A percentile compares a stretch with the other conserved stretches of the same genome.
These are phyloP conservation scores for Eucalyptus urophylla DNA, from an alignment of 345 rosid genomes.

Conservation along the genomic window DNA sequence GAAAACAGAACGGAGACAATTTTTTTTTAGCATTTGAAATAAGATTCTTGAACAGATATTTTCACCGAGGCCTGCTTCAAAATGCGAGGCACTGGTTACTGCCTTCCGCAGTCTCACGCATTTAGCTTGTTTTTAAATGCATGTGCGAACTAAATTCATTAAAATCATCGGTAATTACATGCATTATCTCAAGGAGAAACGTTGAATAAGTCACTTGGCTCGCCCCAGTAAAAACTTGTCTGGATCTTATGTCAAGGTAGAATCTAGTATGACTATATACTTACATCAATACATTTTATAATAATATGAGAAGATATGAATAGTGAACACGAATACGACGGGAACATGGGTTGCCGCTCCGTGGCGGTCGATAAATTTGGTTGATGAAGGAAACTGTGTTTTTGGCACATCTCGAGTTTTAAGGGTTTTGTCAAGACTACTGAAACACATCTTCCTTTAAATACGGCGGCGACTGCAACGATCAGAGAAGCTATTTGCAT, in stretches of 20 bases:
- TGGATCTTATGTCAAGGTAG: neutral
- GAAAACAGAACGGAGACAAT: neutral
- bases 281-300: neutral
- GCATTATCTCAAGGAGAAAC: neutral
- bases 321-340: neutral
- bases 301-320: neutral
- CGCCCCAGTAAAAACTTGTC: neutral
- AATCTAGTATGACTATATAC: neutral
- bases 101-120: neutral
- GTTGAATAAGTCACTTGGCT: neutral
- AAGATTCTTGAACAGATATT: neutral
- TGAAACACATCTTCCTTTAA: neutral
- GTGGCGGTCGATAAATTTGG: neutral
- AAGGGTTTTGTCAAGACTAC: neutral
- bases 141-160: neutral
- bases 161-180: neutral
- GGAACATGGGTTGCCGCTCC: neutral
- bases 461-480: neutral
- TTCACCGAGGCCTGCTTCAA: neutral
- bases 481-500: neutral
- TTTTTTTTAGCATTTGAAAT: neutral
- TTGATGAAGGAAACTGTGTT: neutral
- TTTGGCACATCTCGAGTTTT: neutral
- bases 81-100: neutral
- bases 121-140: neutral